A percentile compares a stretch with the other conserved stretches of the same genome.
Evolutionary conservation across 2,329 filamentous ascomycete genomes (phyloP).

Genomic region (Fusarium duplospermum): DNA sequence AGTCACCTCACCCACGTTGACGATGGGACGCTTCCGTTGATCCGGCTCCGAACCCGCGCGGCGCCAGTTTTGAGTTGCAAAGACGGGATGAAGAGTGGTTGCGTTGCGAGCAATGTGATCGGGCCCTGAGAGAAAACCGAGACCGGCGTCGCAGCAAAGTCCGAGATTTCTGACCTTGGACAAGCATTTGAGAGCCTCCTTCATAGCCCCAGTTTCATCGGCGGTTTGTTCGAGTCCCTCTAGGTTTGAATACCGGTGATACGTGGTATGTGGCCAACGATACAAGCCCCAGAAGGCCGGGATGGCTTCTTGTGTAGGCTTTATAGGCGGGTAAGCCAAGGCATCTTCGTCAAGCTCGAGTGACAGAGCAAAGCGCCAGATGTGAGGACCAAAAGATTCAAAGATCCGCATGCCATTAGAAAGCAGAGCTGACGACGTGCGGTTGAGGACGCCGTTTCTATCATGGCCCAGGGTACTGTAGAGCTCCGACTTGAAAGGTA

Average conservation of each 20-base stretch:
- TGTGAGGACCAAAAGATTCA: slow-evolving; percentile 68
- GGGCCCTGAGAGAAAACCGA: slow-evolving; percentile 74
- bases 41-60: slow-evolving; percentile 21
- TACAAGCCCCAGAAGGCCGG: slow-evolving; percentile 73
- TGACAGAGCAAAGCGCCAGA: slow-evolving; percentile 73
- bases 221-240: slow-evolving; percentile 71
- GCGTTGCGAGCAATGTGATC: slow-evolving; percentile 64
- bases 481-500: slow-evolving; percentile 73
- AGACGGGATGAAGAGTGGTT: slow-evolving; percentile 51
- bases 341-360: slow-evolving; percentile 72
- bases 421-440: slow-evolving; percentile 46
- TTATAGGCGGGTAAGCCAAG: slow-evolving; percentile 64
- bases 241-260: slow-evolving; percentile 69
- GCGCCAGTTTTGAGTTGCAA: slow-evolving; percentile 46
- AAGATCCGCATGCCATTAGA: slow-evolving; percentile 70
- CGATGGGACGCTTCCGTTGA: slow-evolving; percentile 23
- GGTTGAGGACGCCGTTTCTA: slow-evolving; percentile 35
- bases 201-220: slow-evolving; percentile 72
- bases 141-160: slow-evolving; percentile 73
- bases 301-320: slow-evolving; percentile 65
- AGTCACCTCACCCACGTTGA: slow-evolving; percentile 43
- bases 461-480: slow-evolving; percentile 56
- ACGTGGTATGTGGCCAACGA: slow-evolving; percentile 70
- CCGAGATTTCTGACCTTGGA: slow-evolving; percentile 70
- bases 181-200: slow-evolving; percentile 68